Evolutionary conservation across 257 asterid genomes (phyloP), one percentile per base, ranked within the genome.

Genomic region (Solanum virginianum): DNA sequence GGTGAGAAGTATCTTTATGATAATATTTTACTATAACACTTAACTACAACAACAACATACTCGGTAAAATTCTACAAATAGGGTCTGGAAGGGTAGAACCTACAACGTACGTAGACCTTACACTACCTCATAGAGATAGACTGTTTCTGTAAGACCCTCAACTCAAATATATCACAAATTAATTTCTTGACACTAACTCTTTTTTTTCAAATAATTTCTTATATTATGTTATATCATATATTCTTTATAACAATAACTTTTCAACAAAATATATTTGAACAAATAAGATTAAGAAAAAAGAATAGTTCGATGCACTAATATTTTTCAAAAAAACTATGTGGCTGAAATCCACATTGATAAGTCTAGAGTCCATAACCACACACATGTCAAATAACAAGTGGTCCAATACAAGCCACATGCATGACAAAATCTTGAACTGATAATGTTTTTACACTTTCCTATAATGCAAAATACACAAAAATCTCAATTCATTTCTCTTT

Each of bases 361-460:
- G 77, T 71, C 66, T 81, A 49, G 43, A 87, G 91, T 89, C 82
- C 84, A 85, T 5, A 83, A 63, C 55, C 24, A 29, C 84, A 93
- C 90, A 89, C 98, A 70, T 80, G 92, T 87, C 90, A 53, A 16
- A 1, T 79, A 86, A 39, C 62, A 16, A 88, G 90, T 94, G 98
- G 98, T 66, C 87, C 87, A 84, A 85, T 57, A 84, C 15, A 81
- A 89, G 77, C 89, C 87, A 39, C 88, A 87, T 85, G 85, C 95
- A 87, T 85, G 87, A 84, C 88, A 51, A 18, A 86, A 80, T 85
- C 91, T 84, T 7, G 16, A 71, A 68, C 85, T 90, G 93, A 93
- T 91, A 92, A 77, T 77, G 82, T 77, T 51, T 53, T 53, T 77
- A 53, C 82, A 77, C 16, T 51, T 77, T 77, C 6, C 26, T 16